Evolutionary conservation across 2,329 filamentous ascomycete species (phyloP), one percentile per base, ranked within the genome.

Genomic region (Rutstroemia sp.): DNA sequence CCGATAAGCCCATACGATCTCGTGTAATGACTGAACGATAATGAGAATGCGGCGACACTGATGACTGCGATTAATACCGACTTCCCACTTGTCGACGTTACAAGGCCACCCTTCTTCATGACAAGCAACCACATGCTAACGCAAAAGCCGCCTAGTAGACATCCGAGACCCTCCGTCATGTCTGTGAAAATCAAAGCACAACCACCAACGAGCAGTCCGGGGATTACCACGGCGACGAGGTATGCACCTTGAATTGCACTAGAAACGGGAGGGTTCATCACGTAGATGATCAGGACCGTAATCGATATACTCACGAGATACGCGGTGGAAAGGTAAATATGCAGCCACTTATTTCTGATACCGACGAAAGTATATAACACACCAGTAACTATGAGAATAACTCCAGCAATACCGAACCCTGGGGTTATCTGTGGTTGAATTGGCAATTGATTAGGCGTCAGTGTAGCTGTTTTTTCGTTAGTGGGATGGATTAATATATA

Each of bases 221-320:
- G 86, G 60, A 90, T 72, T 38, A 89, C 78, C 2, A 80, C 81
- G 2, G 90, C 92, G 6, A 91, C 88, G 38, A 97, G 81, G 69
- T 94, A 96, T 30, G 84, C 92, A 25, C 90, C 92, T 71, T 96
- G 90, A 2, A 94, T 75, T 0, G 83, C 88, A 68, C 88, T 75
- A 58, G 78, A 82, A 41, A 95, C 80, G 0, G 91, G 90, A 0
- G 85, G 80, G 54, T 79, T 86, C 87, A 95, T 94, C 41, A 96
- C 86, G 69, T 96, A 96, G 46, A 95, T 72, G 54, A 96, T 89
- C 21, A 97, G 76, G 2, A 96, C 87, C 0, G 87, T 83, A 12
- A 94, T 84, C 16, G 87, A 84, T 38, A 96, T 73, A 46, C 84
- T 81, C 21, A 82, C 78, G 25, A 94, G 75, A 64, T 88, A 92